Base-by-base conservation (phyloP, 2,329 filamentous ascomycete genomes). In the Rhexocercosporidium sp. region DNA sequence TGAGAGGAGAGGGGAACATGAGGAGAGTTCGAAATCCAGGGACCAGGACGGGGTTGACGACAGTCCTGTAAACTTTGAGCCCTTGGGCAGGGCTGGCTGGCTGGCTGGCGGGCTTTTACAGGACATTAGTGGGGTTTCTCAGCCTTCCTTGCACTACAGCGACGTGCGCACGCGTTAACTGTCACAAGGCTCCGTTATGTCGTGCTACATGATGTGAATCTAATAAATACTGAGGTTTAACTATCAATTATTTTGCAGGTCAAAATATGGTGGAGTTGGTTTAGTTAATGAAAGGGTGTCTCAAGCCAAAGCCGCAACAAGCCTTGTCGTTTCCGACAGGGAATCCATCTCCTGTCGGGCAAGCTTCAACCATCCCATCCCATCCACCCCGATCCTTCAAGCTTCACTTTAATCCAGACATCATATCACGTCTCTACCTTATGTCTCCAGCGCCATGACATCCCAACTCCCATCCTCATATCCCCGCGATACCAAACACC, bases 361-460 rank as follows among this genome's bases (percentile, higher is more conserved):
- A 25, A 31, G 14, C 31, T 31, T 27, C 37, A 41, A 27, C 46
- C 9, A 20, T 29, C 16, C 20, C 29, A 12, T 29, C 25, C 22
- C n/a, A n/a, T n/a, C n/a, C n/a, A n/a, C n/a, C n/a, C n/a, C n/a
- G n/a, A n/a, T 20, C 20, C 20, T 37, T 11, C 8, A 9, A 37
- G 34, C 49, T 53, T 53, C 49, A 53, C 49, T 53, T 53, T 53
- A 31, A 53, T n/a, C 14, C 25, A 31, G 9, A 53, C 31, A 18
- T 47, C 56, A 25, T 9, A 20, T 47, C n/a, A 1, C 29, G 14
- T 31, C 31, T 22, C 25, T 25, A 39, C 56, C 60, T 29, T 22
- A 66, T 64, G 65, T 57, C 53, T 56, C 20, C 41, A 59, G 65
- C 65, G 69, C 49, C 49, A 75, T 74, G 66, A 69, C 51, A 46